A percentile compares a stretch with the other conserved stretches of the same genome.
phyloP scores from a whole-genome alignment of 805 yeast species.

The Ogataea pini region DNA sequence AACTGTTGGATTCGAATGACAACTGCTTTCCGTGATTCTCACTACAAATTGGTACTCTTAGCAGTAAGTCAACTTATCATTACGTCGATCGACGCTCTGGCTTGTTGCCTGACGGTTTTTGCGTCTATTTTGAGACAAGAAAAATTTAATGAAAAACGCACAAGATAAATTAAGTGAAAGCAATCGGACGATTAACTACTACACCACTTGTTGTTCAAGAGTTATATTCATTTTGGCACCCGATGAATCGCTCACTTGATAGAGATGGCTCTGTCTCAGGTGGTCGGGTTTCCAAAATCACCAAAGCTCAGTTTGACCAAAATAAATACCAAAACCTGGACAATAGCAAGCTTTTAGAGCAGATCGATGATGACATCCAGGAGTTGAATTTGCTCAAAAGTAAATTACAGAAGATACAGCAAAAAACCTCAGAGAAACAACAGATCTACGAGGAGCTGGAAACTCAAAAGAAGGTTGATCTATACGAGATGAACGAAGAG shows the following conservation, averaged over 20 bases:
- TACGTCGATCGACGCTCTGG: conserved; percentile 2
- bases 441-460: conserved; percentile 12
- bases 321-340: conserved; percentile 31
- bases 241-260: too few relatives aligned
- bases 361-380: conserved; percentile 46
- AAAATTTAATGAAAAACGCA: neutral
- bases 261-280: neutral
- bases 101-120: neutral
- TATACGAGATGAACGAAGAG: neutral
- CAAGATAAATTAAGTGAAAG: neutral
- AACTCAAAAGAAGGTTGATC: neutral
- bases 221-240: too few relatives aligned
- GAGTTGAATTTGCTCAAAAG: conserved; percentile 40
- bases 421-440: conserved; percentile 17
- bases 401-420: conserved; percentile 28
- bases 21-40: too few relatives aligned
- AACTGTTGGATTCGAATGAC: too few relatives aligned
- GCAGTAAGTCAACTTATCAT: too few relatives aligned
- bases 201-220: too few relatives aligned
- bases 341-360: conserved; percentile 38
- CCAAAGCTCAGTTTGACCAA: neutral
- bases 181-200: too few relatives aligned
- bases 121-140: neutral
- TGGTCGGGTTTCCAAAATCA: neutral
- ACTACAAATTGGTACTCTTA: too few relatives aligned